Conservation (phyloP, 2,329 filamentous ascomycete species). For the Neurospora sp. region DNA sequence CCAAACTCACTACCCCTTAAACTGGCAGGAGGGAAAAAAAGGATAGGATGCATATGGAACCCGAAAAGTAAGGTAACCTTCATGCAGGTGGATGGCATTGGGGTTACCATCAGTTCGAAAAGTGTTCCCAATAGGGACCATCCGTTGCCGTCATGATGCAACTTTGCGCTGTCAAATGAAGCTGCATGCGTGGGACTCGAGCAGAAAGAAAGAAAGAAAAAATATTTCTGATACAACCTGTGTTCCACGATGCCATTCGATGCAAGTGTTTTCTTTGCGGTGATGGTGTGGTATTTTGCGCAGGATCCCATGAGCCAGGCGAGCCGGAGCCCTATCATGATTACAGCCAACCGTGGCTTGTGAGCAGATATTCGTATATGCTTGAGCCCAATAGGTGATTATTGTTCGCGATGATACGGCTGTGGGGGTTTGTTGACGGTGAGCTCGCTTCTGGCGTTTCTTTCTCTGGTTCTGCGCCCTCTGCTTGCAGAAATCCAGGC, state of each 20-base stretch:
- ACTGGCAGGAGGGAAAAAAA: not conserved
- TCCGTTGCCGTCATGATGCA: not conserved
- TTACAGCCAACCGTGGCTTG: not conserved
- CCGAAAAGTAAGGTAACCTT: not conserved
- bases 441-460: not conserved
- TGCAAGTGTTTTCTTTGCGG: not conserved
- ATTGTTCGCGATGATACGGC: not conserved
- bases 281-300: not conserved
- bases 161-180: not conserved
- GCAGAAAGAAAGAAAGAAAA: not conserved
- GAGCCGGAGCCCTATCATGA: not conserved
- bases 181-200: not conserved
- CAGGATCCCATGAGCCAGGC: not conserved
- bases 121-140: not conserved
- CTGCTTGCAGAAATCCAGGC: not conserved
- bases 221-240: not conserved
- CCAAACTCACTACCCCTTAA: not conserved
- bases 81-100: not conserved
- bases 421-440: not conserved
- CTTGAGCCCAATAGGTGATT: not conserved
- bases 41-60: not conserved
- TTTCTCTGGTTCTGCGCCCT: not conserved
- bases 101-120: not conserved
- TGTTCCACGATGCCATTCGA: not conserved
- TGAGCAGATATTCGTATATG: not conserved